Evolutionary conservation across 2,329 filamentous ascomycete species (phyloP).

Genomic region (Fusarium scirpi): DNA sequence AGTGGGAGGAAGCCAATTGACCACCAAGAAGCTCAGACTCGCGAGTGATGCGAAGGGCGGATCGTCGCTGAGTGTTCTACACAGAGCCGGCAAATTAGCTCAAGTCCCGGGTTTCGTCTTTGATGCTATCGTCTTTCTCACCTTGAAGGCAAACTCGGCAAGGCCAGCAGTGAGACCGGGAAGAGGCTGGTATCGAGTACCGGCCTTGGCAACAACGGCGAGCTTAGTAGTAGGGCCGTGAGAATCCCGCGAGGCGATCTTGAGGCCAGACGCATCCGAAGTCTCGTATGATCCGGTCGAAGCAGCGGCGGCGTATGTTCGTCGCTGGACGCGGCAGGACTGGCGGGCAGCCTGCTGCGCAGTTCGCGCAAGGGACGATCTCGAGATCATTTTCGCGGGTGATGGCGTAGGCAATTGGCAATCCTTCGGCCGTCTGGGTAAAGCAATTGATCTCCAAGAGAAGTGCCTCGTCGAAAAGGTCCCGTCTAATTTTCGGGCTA

Average conservation of each 20-base stretch:
- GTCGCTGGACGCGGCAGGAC: conserved; percentile 67
- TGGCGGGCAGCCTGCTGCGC: conserved; percentile 69
- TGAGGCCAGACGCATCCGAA: conserved; percentile 86
- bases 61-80: conserved; percentile 87
- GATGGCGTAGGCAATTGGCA: conserved; percentile 68
- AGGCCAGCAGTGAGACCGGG: conserved; percentile 91
- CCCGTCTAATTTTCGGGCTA: conserved; percentile 59
- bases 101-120: conserved; percentile 33
- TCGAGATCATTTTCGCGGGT: conserved; percentile 71
- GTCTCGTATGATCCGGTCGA: conserved; percentile 87
- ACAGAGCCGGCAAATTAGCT: conserved; percentile 62
- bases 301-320: conserved; percentile 70
- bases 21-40: conserved; percentile 96
- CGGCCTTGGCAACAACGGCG: conserved; percentile 92
- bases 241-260: conserved; percentile 91
- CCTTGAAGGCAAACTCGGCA: conserved; percentile 98
- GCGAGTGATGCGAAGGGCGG: conserved; percentile 90
- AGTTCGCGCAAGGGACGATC: conserved; percentile 69
- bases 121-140: conserved; percentile 51
- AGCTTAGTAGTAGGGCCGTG: conserved; percentile 90
- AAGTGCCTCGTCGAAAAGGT: conserved; percentile 59
- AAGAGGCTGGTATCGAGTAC: conserved; percentile 89
- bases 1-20: conserved; percentile 88
- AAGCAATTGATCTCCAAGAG: conserved; percentile 55
- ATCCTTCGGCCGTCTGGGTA: conserved; percentile 57